Percentiles rank a stretch among this genome's conserved stretches.
phyloP scores from a whole-genome alignment of 2,329 filamentous ascomycete species.

The Ophiocordyceps camponoti-saundersi region DNA sequence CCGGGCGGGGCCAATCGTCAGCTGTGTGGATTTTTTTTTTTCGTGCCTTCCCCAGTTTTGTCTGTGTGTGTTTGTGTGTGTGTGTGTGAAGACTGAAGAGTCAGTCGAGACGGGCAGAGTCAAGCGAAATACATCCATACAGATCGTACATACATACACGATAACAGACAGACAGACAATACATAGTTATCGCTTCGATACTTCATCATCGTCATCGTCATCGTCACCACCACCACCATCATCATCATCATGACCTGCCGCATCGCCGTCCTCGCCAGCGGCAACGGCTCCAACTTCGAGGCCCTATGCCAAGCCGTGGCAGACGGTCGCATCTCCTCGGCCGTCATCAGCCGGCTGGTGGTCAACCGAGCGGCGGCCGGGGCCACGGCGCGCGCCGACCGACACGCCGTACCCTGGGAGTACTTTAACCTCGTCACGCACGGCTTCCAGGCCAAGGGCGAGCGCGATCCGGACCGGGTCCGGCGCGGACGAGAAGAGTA shows the following conservation, averaged over 20 bases:
- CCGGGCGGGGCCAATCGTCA: no score
- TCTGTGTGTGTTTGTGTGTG: no score
- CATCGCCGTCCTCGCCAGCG: slow-evolving; percentile 53
- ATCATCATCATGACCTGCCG: slow-evolving; percentile 19
- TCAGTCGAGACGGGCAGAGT: no score
- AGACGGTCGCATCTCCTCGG: slow-evolving; percentile 20
- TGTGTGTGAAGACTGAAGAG: no score
- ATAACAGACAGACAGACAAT: no score
- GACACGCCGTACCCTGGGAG: slow-evolving; percentile 37
- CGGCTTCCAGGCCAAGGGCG: slow-evolving; percentile 39
- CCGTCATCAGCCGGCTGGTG: slow-evolving; percentile 27
- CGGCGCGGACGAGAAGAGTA: slow-evolving; percentile 47
- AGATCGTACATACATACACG: no score
- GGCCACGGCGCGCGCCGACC: slow-evolving; percentile 21
- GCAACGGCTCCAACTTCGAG: slow-evolving; percentile 64
- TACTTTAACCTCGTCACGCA: slow-evolving; percentile 72
- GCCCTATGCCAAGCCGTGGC: slow-evolving; percentile 41
- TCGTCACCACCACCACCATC: no score
- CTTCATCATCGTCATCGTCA: no score
- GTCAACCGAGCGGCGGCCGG: slow-evolving; percentile 31
- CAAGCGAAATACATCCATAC: no score
- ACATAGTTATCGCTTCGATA: no score
- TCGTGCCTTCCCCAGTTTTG: no score
- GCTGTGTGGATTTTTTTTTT: no score
- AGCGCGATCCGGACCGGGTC: slow-evolving; percentile 39